Percentiles rank a stretch among this genome's conserved stretches.
Conservation (phyloP, 495 filamentous ascomycete species). For the Bacidia gigantensis region DNA sequence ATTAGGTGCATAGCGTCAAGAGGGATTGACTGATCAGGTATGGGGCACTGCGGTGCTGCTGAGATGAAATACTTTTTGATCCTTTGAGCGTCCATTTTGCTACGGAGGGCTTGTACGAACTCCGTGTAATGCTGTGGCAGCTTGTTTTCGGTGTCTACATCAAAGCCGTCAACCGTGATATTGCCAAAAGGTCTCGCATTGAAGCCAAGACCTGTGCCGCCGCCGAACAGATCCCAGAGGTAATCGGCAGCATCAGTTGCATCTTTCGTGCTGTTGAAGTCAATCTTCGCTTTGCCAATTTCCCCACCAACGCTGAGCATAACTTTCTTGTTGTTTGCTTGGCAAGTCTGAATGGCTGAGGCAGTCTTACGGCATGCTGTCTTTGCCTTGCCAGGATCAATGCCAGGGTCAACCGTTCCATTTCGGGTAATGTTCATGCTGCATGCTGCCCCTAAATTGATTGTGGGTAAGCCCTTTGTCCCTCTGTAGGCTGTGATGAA, state of each 20-base stretch:
- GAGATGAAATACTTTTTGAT: constrained; percentile 40
- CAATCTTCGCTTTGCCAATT: constrained; percentile 19
- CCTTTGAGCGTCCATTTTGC: constrained; percentile 29
- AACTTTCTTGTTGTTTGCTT: constrained; percentile 34
- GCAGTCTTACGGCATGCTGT: constrained; percentile 33
- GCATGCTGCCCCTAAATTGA: constrained; percentile 21
- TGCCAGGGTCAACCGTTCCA: too few species aligned
- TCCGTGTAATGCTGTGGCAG: constrained; percentile 27
- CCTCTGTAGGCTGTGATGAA: constrained; percentile 34
- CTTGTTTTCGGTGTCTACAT: constrained; percentile 30
- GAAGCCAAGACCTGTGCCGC: constrained; percentile 21
- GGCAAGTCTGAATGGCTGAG: constrained; percentile 35
- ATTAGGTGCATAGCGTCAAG: constrained; percentile 21
- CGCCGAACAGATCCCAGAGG: constrained; percentile 42
- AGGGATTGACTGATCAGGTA: constrained; percentile 41
- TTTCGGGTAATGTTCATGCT: constrained; percentile 14
- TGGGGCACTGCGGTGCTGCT: constrained; percentile 42
- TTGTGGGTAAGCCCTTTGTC: constrained; percentile 19
- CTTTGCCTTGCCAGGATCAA: constrained; percentile 15
- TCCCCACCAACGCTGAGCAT: constrained; percentile 38
- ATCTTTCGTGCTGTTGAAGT: constrained; percentile 27
- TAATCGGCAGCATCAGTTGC: constrained; percentile 34
- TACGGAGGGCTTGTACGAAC: constrained; percentile 34
- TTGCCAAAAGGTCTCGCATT: constrained; percentile 37
- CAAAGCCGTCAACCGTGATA: constrained; percentile 44